Evolutionary conservation across 129 eudicot genomes (phyloP).

Genomic region (Centaurea solstitialis): DNA sequence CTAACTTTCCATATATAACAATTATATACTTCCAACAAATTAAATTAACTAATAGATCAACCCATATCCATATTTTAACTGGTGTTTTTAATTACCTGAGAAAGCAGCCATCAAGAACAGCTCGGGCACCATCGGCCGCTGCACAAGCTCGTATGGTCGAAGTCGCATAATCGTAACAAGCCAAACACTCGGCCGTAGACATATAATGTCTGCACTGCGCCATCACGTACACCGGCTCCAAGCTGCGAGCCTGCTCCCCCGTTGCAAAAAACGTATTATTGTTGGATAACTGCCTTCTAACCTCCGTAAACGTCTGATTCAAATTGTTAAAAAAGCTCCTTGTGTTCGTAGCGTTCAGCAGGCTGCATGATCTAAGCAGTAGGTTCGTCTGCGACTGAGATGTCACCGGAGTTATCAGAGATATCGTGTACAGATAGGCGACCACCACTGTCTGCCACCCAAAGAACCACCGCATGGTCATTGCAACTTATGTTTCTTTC

Average conservation of each 20-base stretch:
- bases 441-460: constrained; percentile 11
- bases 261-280: constrained; percentile 42
- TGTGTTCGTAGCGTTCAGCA: constrained; percentile 39
- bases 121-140: constrained; percentile 67
- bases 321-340: constrained; percentile 37
- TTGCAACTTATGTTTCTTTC: neutral
- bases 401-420: constrained; percentile 17
- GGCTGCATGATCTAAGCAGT: constrained; percentile 52
- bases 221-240: constrained; percentile 57
- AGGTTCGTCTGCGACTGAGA: constrained; percentile 51
- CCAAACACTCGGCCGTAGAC: constrained; percentile 41
- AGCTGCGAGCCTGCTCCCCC: constrained; percentile 41
- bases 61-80: too few species aligned
- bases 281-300: constrained; percentile 37
- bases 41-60: too few species aligned
- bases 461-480: constrained; percentile 13
- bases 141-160: constrained; percentile 46
- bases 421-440: neutral
- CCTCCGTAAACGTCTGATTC: constrained; percentile 46
- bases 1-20: too few species aligned
- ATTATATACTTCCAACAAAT: too few species aligned
- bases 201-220: constrained; percentile 55
- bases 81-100: too few species aligned
- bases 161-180: constrained; percentile 53
- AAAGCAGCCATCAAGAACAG: constrained; percentile 63